These are phyloP conservation scores for Trichosporon sp. DNA, from an alignment of 1,284 basidiomycete genomes.

Conservation along the genomic window DNA sequence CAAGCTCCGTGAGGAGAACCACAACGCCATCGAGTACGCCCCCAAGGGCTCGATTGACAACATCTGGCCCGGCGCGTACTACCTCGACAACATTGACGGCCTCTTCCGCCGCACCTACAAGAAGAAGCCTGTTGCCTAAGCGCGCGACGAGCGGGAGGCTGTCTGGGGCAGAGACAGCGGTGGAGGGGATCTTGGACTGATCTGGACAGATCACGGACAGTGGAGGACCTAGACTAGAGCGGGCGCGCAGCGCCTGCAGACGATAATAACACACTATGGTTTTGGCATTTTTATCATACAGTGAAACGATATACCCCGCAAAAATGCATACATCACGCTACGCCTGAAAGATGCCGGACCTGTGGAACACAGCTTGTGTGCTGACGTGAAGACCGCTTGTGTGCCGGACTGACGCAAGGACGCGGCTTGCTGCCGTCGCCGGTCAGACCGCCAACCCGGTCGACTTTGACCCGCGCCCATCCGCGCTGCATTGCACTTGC, in stretches of 20 bases:
- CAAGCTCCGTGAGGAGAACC: slow-evolving; percentile 88
- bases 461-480: too few species aligned
- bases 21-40: slow-evolving; percentile 81
- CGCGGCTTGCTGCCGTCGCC: too few species aligned
- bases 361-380: background rate
- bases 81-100: slow-evolving; percentile 85
- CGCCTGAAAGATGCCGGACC: background rate
- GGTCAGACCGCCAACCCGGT: too few species aligned
- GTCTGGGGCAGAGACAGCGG: background rate
- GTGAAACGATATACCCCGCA: background rate
- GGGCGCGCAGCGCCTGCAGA: background rate
- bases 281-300: slow-evolving; percentile 1
- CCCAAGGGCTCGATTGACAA: slow-evolving; percentile 83
- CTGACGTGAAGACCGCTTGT: background rate
- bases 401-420: too few species aligned
- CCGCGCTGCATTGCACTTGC: too few species aligned
- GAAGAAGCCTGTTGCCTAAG: slow-evolving; percentile 27
- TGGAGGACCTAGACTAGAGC: background rate
- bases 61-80: slow-evolving; percentile 91
- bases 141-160: background rate
- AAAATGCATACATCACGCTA: slow-evolving; percentile 4
- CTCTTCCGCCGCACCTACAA: slow-evolving; percentile 88
- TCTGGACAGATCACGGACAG: background rate
- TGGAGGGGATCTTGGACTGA: background rate
- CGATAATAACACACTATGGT: background rate